Evolutionary conservation across 73 alveolate species (phyloP), one percentile per base, ranked within the genome.

Genomic region (Paramecium sonneborni): DNA sequence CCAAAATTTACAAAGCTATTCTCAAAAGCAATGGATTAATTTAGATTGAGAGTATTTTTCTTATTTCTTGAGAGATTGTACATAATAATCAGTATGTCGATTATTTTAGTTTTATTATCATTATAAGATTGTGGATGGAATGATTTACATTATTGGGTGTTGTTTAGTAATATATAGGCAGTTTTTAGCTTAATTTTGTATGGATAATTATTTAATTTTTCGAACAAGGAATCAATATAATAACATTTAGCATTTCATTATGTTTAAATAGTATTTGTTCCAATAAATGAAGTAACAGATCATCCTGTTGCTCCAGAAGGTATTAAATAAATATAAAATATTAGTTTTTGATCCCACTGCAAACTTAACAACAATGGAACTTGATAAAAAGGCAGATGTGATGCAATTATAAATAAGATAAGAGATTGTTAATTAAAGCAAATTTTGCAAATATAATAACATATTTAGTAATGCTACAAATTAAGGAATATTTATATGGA

Each of bases 301-400:
- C 62, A 46, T 43, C 74, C 90, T 5, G 69, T 79, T 9, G 90
- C 90, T 30, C 90, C 90, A 18, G 90, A 79, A 46, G 74, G 90
- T 79, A 79, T 43, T 0, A n/a, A 0, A 38, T 11, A 5, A 15
- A 14, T 43, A 2, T 23, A 5, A n/a, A n/a, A 21, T 20, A 0
- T 20, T 0, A 79, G 90, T 23, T 79, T 43, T 43, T 21, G 90
- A 79, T 79, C 69, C 74, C 1, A 79, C 90, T 30, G 44, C 44
- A 24, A 24, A 21, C 5, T 44, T 43, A n/a, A 10, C 44, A 5
- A 34, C n/a, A 12, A 8, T 14, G 6, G 90, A 79, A 23, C 7
- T 79, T 6, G 28, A 38, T n/a, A 79, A 79, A 46, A 79, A 79
- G 74, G 55, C 32, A 38, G 90, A 79, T 43, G 34, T 79, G 15